These are phyloP conservation scores for Marasmius oreades DNA, from an alignment of 1,284 basidiomycete species.

Conservation along the genomic window DNA sequence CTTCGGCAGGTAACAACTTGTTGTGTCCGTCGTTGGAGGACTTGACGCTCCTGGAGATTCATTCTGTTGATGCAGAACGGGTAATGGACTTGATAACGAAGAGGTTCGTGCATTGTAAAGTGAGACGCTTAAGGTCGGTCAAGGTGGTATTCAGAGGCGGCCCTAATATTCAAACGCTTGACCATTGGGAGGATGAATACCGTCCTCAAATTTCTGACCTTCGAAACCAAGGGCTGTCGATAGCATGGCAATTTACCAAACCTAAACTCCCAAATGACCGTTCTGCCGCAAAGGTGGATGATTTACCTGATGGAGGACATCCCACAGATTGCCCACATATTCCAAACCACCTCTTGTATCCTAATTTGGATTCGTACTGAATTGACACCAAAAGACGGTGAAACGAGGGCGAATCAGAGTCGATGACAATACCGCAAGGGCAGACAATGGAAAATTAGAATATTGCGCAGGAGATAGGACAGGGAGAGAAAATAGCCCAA, in stretches of 20 bases:
- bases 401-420: no score
- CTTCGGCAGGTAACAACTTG: neutral
- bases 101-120: no score
- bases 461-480: no score
- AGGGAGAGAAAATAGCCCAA: no score
- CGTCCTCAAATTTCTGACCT: neutral
- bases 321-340: neutral
- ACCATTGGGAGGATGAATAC: no score
- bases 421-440: no score
- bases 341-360: neutral
- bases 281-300: neutral
- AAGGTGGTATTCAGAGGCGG: neutral
- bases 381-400: neutral
- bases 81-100: neutral
- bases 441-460: no score
- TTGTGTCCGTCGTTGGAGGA: neutral
- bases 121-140: neutral
- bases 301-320: neutral
- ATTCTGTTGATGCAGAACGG: neutral
- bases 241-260: neutral
- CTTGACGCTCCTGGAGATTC: neutral
- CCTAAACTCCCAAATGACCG: neutral
- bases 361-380: neutral
- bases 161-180: neutral
- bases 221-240: neutral